These are phyloP conservation scores for Cornus florida DNA, from an alignment of 148 eudicot genomes.

Conservation along the genomic window DNA sequence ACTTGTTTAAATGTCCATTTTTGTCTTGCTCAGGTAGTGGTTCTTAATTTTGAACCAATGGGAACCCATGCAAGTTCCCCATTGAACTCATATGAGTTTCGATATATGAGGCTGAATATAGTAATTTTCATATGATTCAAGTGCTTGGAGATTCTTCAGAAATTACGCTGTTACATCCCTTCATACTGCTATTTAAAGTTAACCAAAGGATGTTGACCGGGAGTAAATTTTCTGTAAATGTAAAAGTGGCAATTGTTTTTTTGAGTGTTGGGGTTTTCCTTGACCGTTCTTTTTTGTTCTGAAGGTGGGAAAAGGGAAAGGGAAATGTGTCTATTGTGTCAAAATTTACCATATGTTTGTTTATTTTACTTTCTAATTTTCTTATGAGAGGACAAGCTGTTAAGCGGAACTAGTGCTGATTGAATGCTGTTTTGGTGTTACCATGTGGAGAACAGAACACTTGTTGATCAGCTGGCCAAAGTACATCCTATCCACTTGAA, in stretches of 20 bases:
- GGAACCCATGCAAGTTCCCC: background rate
- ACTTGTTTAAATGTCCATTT: background rate
- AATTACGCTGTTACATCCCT: background rate
- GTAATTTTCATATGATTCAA: background rate
- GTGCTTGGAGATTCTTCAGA: background rate
- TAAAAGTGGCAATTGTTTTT: background rate
- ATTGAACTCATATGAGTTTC: background rate
- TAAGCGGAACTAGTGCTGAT: background rate
- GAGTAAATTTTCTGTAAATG: background rate
- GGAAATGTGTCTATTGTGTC: background rate
- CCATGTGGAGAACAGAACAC: constrained; percentile 14
- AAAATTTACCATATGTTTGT: background rate
- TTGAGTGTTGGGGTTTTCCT: background rate
- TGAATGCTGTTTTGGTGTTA: constrained; percentile 3
- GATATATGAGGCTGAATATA: background rate
- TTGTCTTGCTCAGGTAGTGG: background rate
- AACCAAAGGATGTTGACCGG: background rate
- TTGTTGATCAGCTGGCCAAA: constrained; percentile 21
- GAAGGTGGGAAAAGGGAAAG: background rate
- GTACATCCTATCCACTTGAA: constrained; percentile 15
- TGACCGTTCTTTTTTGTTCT: background rate
- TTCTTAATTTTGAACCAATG: background rate
- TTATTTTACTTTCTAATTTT: background rate
- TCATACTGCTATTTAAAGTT: background rate
- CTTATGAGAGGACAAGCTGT: background rate